phyloP scores from a whole-genome alignment of 1,284 basidiomycete genomes.

The Papiliotrema nemorosa region DNA sequence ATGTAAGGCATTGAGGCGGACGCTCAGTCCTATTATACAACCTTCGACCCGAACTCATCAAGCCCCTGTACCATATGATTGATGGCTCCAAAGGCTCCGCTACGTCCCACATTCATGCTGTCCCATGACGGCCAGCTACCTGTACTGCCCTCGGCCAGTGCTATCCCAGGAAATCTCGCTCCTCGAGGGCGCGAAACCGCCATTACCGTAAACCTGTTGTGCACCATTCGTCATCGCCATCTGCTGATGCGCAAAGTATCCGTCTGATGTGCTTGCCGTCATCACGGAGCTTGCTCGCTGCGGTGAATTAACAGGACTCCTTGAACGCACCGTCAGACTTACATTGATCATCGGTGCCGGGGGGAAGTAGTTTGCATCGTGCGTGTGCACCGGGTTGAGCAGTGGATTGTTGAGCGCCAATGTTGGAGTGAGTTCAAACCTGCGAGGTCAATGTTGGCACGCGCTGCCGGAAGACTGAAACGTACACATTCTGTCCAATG shows the following conservation, averaged over 20 bases:
- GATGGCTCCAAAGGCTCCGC: too few species aligned
- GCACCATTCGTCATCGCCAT: not conserved
- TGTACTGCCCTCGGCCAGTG: not conserved
- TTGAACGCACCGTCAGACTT: not conserved
- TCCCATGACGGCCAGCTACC: too few species aligned
- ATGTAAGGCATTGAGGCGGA: too few species aligned
- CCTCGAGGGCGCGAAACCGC: not conserved
- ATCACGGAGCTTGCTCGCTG: constrained; percentile 5
- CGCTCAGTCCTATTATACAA: too few species aligned
- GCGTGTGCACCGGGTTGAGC: constrained; percentile 39
- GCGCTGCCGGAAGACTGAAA: not conserved
- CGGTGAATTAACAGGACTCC: not conserved
- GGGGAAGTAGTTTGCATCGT: constrained; percentile 48
- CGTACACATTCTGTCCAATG: constrained; percentile 44
- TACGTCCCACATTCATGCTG: too few species aligned
- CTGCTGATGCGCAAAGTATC: not conserved
- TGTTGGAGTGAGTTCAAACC: constrained; percentile 49
- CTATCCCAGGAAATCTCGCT: constrained; percentile 6
- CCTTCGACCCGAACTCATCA: too few species aligned
- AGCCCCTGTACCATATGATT: too few species aligned
- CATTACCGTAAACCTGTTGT: not conserved
- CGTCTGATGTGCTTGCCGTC: constrained; percentile 5
- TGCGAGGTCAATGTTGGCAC: constrained; percentile 7
- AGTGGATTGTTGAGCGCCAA: constrained; percentile 47
- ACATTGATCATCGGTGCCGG: constrained; percentile 30